phyloP scores from a whole-genome alignment of 495 filamentous ascomycete genomes.

The Hyaloscypha variabilis region DNA sequence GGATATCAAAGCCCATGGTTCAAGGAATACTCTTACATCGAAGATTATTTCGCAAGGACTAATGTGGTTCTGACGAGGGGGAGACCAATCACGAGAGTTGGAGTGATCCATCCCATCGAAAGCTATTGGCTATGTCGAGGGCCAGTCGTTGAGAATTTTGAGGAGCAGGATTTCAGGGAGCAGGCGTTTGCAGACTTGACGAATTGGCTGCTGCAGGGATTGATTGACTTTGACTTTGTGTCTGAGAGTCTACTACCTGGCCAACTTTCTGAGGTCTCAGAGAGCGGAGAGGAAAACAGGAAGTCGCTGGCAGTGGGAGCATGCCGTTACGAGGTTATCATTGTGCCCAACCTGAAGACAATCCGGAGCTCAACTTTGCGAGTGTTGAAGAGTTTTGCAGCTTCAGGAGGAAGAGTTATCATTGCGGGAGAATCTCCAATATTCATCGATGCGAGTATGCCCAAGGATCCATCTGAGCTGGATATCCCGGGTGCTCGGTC shows the following conservation, averaged over 20 bases:
- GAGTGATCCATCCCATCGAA: conserved; percentile 34
- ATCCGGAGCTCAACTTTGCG: conserved; percentile 29
- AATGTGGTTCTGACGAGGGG: conserved; percentile 30
- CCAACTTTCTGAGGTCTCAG: conserved; percentile 16
- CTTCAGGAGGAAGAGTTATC: conserved; percentile 26
- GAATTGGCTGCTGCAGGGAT: conserved; percentile 30
- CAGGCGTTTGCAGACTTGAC: conserved; percentile 29
- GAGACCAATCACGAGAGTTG: conserved; percentile 27
- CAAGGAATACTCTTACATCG: conserved; percentile 31
- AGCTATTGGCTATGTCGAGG: conserved; percentile 34
- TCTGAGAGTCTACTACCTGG: conserved; percentile 31
- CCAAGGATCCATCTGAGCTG: conserved; percentile 21
- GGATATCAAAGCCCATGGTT: conserved; percentile 35
- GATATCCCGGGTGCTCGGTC: conserved; percentile 20
- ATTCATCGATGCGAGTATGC: conserved; percentile 11
- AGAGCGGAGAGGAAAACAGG: conserved; percentile 5
- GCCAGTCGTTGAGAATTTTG: conserved; percentile 18
- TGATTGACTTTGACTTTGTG: conserved; percentile 36
- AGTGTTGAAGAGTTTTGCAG: conserved; percentile 20
- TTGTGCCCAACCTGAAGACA: conserved; percentile 33
- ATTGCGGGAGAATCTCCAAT: conserved; percentile 21
- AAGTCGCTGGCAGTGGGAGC: conserved; percentile 26
- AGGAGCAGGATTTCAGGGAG: conserved; percentile 27
- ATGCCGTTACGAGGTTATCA: conserved; percentile 31
- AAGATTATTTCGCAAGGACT: conserved; percentile 33